phyloP scores from a whole-genome alignment of 2,329 filamentous ascomycete genomes.

The Phialocephala subalpina region DNA sequence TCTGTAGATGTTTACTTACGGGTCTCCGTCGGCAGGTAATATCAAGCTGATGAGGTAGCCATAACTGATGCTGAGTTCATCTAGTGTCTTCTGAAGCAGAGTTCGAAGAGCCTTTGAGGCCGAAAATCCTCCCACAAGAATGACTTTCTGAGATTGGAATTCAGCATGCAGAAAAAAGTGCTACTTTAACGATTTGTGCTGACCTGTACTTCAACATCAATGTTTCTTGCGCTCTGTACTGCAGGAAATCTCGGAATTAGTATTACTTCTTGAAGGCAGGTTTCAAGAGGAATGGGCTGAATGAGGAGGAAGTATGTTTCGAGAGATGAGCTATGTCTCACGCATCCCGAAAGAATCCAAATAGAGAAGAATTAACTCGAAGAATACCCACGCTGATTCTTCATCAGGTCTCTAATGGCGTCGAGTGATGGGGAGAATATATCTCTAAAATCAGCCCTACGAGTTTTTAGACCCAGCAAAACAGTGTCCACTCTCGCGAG shows the following conservation, averaged over 20 bases:
- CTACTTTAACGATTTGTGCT: not conserved
- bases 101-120: not conserved
- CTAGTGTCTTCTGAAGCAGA: not conserved
- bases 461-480: not conserved
- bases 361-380: too few relatives aligned
- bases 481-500: too few relatives aligned
- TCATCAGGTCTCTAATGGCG: not conserved
- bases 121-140: not conserved
- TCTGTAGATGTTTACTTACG: not conserved
- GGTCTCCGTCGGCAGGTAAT: not conserved
- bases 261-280: too few relatives aligned
- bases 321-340: too few relatives aligned
- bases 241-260: too few relatives aligned
- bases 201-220: conserved; percentile 1
- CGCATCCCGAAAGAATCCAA: too few relatives aligned
- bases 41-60: not conserved
- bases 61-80: not conserved
- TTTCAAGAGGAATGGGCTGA: too few relatives aligned
- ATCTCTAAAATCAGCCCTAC: not conserved
- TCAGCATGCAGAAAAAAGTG: not conserved
- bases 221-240: not conserved
- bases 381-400: too few relatives aligned
- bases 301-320: too few relatives aligned
- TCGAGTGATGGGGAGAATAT: not conserved
- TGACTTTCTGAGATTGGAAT: not conserved